Conservation (phyloP, 2,329 filamentous ascomycete genomes). For the Cercospora nicotianae region DNA sequence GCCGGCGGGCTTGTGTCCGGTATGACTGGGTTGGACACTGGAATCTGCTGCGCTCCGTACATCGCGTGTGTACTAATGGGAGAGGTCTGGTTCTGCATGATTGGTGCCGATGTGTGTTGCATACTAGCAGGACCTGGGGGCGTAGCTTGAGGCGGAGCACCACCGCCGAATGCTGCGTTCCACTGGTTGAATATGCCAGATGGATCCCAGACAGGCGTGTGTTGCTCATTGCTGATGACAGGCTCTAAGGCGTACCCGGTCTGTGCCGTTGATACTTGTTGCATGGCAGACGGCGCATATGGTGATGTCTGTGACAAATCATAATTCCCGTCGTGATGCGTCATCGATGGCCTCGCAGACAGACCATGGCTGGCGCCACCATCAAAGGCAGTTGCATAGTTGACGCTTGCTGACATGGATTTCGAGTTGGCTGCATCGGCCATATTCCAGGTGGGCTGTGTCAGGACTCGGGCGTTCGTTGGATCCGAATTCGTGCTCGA, state of each 20-base stretch:
- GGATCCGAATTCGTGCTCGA: constrained; percentile 24
- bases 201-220: constrained; percentile 38
- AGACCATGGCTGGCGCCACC: constrained; percentile 20
- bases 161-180: constrained; percentile 89
- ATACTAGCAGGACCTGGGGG: constrained; percentile 39
- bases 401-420: constrained; percentile 28
- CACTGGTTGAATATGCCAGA: constrained; percentile 68
- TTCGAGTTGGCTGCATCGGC: constrained; percentile 27
- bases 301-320: constrained; percentile 23
- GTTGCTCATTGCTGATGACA: constrained; percentile 34
- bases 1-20: constrained; percentile 25
- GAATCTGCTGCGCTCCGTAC: constrained; percentile 29
- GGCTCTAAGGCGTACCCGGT: constrained; percentile 30
- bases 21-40: constrained; percentile 23
- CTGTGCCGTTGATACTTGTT: constrained; percentile 28
- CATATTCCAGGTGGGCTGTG: constrained; percentile 27
- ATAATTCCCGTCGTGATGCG: constrained; percentile 27
- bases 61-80: constrained; percentile 26
- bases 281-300: constrained; percentile 27
- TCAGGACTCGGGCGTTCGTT: constrained; percentile 14
- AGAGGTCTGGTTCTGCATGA: constrained; percentile 42
- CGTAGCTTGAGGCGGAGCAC: constrained; percentile 45
- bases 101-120: constrained; percentile 28
- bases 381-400: constrained; percentile 30
- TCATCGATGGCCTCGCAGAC: constrained; percentile 22